Base-by-base conservation (phyloP, 176 grass and related monocot genomes). In the Carex pumila region DNA sequence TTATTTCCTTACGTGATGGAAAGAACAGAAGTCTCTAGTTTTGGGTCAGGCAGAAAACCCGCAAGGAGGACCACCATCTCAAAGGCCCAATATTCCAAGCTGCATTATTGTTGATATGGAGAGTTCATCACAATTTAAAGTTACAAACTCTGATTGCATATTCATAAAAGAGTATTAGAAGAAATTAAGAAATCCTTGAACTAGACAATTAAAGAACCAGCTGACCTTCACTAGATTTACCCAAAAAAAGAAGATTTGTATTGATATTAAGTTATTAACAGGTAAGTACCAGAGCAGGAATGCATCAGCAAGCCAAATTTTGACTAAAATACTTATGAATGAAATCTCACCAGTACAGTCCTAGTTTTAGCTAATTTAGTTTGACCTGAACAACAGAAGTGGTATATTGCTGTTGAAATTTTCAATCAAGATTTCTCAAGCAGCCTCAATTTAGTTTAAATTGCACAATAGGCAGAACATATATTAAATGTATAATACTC, bases 41-140 rank as follows among this genome's bases (percentile, higher is more conserved):
- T 92, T 88, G 94, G 94, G 83, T 94, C 54, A 71, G 92, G 90
- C 83, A 97, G 94, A 91, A 97, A 94, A 55, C 94, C 94, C 18
- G 94, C 83, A 71, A 97, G 84, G 3, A 97, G 90, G 90, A 97
- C 90, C 78, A 97, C 94, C 94, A 97, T 97, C 87, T 97, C 94
- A 64, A 97, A 97, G 61, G 92, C 90, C 94, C 94, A 97, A 83
- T 91, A 97, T 80, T 97, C 92, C 87, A 97, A 91, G 87, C 94
- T 97, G 78, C 65, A 86, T 77, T n/a, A 70, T 64, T 32, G 49
- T 60, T 60, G 8, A 34, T 76, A 83, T 66, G 62, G 5, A 74
- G 10, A 74, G 45, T 50, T 36, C 0, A 82, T 74, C 39, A 72
- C n/a, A 53, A 53, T 29, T 15, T 29, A 31, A 31, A 76, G 15